phyloP scores from a whole-genome alignment of 805 yeast genomes.

The Candida xyloterini region DNA sequence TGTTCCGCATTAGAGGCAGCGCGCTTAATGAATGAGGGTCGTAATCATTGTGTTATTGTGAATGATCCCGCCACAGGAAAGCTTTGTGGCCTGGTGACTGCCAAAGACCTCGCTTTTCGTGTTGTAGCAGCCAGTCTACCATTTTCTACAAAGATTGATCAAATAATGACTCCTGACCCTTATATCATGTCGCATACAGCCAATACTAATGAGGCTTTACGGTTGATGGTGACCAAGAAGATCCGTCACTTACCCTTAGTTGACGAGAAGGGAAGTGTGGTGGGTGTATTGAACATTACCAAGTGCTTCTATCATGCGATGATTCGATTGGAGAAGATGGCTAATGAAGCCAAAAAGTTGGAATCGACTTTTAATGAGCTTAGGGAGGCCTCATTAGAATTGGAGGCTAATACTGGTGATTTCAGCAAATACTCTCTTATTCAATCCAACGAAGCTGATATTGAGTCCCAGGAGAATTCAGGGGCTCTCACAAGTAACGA shows the following conservation, averaged over 20 bases:
- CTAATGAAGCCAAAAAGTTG: slow-evolving; percentile 36
- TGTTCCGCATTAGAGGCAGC: slow-evolving; percentile 35
- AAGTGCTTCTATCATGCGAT: slow-evolving; percentile 47
- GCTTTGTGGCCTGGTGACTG: slow-evolving; percentile 41
- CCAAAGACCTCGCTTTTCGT: slow-evolving; percentile 45
- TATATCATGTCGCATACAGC: slow-evolving; percentile 35
- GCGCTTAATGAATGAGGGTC: slow-evolving; percentile 35
- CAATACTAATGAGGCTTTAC: slow-evolving; percentile 41
- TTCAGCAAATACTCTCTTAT: slow-evolving; percentile 21
- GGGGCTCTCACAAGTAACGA: slow-evolving; percentile 22
- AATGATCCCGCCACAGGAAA: slow-evolving; percentile 26
- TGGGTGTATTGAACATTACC: slow-evolving; percentile 45
- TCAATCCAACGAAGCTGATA: slow-evolving; percentile 15
- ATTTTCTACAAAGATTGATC: slow-evolving; percentile 28
- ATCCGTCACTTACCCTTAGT: slow-evolving; percentile 44
- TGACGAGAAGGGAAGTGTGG: slow-evolving; percentile 34
- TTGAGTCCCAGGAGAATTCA: slow-evolving; percentile 8
- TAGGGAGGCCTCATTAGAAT: slow-evolving; percentile 18
- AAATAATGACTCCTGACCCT: slow-evolving; percentile 41
- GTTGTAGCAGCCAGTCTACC: slow-evolving; percentile 35
- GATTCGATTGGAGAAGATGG: slow-evolving; percentile 40
- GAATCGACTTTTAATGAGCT: slow-evolving; percentile 31
- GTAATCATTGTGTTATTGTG: slow-evolving; percentile 42
- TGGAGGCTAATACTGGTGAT: slow-evolving; percentile 12
- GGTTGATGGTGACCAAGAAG: slow-evolving; percentile 39